A percentile compares a stretch with the other conserved stretches of the same genome.
These are phyloP conservation scores for Paraphoma chrysanthemicola DNA, from an alignment of 2,329 filamentous ascomycete genomes.

Conservation along the genomic window DNA sequence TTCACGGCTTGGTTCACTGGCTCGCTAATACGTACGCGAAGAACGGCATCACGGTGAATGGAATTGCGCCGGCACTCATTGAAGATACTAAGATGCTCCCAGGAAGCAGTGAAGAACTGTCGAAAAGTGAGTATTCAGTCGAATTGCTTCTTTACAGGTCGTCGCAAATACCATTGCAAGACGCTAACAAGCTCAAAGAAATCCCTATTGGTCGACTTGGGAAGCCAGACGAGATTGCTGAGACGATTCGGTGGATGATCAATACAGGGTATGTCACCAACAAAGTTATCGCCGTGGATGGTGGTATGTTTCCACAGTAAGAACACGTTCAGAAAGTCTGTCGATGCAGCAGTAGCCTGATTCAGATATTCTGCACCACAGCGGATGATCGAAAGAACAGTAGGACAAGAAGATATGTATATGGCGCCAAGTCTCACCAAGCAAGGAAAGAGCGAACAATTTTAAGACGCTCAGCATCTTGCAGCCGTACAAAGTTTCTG, in stretches of 20 bases:
- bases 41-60: constrained; percentile 57
- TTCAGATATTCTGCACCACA: too few species aligned
- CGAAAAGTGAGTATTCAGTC: constrained; percentile 29
- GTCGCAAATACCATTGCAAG: not conserved
- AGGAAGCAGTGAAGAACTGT: constrained; percentile 42
- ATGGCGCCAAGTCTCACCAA: too few species aligned
- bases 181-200: constrained; percentile 21
- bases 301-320: constrained; percentile 32
- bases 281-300: constrained; percentile 43
- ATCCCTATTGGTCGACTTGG: constrained; percentile 56
- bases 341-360: too few species aligned
- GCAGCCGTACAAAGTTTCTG: too few species aligned
- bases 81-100: constrained; percentile 55
- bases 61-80: constrained; percentile 57
- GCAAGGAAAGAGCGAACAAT: too few species aligned
- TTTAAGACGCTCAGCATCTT: too few species aligned
- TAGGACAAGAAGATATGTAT: too few species aligned
- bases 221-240: constrained; percentile 55
- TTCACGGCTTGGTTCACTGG: constrained; percentile 58
- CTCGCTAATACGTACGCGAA: constrained; percentile 51
- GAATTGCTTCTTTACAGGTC: not conserved
- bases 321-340: not conserved
- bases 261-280: constrained; percentile 57
- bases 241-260: constrained; percentile 57
- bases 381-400: too few species aligned